These are phyloP conservation scores for Tolypocladium pustulatum DNA, from an alignment of 2,329 filamentous ascomycete species.

Conservation along the genomic window DNA sequence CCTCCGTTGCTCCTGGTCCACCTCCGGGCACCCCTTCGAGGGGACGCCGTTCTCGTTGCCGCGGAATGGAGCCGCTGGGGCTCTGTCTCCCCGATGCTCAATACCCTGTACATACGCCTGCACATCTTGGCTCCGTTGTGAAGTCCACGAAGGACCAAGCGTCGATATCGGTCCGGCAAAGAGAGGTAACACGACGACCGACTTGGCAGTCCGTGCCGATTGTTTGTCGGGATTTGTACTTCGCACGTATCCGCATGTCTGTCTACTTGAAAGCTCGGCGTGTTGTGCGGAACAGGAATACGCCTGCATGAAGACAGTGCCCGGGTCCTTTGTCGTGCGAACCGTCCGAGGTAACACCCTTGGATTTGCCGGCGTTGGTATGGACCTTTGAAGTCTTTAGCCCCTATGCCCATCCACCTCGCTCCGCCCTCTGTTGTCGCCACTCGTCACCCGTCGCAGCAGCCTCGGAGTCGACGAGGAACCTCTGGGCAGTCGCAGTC, in stretches of 20 bases:
- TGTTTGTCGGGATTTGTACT: background rate
- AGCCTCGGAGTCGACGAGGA: background rate
- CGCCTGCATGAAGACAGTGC: background rate
- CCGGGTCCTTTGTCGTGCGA: too few species aligned
- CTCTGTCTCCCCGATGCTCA: background rate
- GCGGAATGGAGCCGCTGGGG: background rate
- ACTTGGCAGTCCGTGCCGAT: background rate
- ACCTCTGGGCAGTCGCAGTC: background rate
- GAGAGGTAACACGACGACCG: background rate
- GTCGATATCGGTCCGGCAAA: background rate
- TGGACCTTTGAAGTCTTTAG: background rate
- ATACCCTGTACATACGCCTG: background rate
- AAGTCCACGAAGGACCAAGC: background rate
- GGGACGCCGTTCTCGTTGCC: background rate
- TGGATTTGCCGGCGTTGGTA: background rate
- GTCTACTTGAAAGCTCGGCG: background rate
- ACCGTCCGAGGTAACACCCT: background rate
- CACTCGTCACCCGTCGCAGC: background rate
- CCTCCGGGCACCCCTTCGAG: background rate
- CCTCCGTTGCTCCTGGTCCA: background rate
- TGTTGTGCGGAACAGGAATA: background rate
- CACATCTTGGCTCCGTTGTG: background rate
- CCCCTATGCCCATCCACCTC: background rate
- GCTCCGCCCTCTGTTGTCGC: background rate
- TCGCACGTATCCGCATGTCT: too few species aligned